Evolutionary conservation across 176 grass and related monocot genomes (phyloP).

Genomic region (Tillandsia leiboldiana): DNA sequence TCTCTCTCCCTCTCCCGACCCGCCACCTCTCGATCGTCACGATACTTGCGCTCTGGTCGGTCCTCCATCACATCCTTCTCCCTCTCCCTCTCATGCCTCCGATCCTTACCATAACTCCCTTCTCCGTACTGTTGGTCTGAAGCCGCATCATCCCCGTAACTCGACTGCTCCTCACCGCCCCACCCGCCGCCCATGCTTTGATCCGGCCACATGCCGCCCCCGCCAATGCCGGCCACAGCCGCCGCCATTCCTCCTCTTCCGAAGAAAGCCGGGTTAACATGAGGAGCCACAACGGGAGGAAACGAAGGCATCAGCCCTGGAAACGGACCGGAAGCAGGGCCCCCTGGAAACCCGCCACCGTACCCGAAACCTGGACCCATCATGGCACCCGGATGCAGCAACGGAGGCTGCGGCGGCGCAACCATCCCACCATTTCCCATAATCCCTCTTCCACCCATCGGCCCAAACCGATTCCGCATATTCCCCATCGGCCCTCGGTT

Average conservation of each 20-base stretch:
- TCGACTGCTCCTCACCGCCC: conserved; percentile 35
- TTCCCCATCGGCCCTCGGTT: conserved; percentile 20
- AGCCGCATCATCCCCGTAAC: conserved; percentile 35
- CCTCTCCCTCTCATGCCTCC: conserved; percentile 17
- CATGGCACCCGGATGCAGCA: conserved; percentile 21
- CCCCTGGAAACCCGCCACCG: conserved; percentile 12
- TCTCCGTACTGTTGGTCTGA: conserved; percentile 26
- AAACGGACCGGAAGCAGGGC: conserved; percentile 4
- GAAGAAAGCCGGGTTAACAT: conserved; percentile 44
- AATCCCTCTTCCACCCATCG: conserved; percentile 16
- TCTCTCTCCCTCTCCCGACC: not conserved
- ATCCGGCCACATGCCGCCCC: conserved; percentile 25
- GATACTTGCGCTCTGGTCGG: conserved; percentile 10
- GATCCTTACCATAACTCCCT: conserved; percentile 10
- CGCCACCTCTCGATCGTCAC: not conserved
- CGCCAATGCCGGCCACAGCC: not conserved
- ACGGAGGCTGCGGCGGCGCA: conserved; percentile 7
- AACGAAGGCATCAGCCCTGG: conserved; percentile 21
- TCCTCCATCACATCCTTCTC: conserved; percentile 15
- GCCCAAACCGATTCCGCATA: conserved; percentile 18
- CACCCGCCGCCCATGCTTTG: conserved; percentile 34
- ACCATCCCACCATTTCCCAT: conserved; percentile 23
- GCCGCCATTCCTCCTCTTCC: conserved; percentile 28
- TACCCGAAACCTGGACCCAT: conserved; percentile 17
- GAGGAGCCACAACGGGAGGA: conserved; percentile 13